phyloP scores from a whole-genome alignment of 2,329 filamentous ascomycete species.

The Claviceps digitariae region DNA sequence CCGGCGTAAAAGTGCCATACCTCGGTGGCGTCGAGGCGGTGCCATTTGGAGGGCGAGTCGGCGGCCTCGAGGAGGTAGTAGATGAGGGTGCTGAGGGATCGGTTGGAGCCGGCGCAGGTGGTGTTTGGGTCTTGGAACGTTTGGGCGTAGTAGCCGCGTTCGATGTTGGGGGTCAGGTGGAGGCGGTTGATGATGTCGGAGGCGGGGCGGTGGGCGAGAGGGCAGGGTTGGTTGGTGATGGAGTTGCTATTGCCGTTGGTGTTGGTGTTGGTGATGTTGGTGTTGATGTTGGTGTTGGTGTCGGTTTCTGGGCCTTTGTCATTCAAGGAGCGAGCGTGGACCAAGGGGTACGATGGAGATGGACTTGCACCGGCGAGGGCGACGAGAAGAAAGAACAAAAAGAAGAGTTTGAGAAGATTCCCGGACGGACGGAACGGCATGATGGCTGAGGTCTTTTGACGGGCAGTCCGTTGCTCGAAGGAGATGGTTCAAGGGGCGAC shows the following conservation, averaged over 20 bases:
- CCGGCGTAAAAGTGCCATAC: slow-evolving; percentile 42
- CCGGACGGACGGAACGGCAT: too few relatives aligned
- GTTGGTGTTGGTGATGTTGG: not conserved
- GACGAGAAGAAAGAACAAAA: too few relatives aligned
- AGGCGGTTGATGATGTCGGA: slow-evolving; percentile 29
- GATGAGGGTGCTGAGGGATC: slow-evolving; percentile 34
- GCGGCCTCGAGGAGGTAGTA: slow-evolving; percentile 37
- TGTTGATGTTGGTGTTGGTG: too few relatives aligned
- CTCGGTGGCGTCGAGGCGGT: slow-evolving; percentile 32
- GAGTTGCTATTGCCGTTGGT: not conserved
- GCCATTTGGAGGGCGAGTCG: slow-evolving; percentile 31
- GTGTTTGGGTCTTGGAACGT: slow-evolving; percentile 27
- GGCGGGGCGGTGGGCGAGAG: slow-evolving; percentile 10
- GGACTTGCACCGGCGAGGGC: too few relatives aligned
- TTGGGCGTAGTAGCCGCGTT: slow-evolving; percentile 36
- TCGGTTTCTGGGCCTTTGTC: too few relatives aligned
- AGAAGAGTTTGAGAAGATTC: too few relatives aligned
- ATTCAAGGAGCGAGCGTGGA: too few relatives aligned
- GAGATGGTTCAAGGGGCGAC: too few relatives aligned
- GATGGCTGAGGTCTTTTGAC: too few relatives aligned
- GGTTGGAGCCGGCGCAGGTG: slow-evolving; percentile 11
- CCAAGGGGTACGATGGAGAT: too few relatives aligned
- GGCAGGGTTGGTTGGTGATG: not conserved
- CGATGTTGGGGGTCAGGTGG: slow-evolving; percentile 27
- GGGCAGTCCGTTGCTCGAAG: too few relatives aligned